Evolutionary conservation across 1,284 basidiomycete genomes (phyloP), one percentile per base, ranked within the genome.

Genomic region (Ceraceosorus guamensis): DNA sequence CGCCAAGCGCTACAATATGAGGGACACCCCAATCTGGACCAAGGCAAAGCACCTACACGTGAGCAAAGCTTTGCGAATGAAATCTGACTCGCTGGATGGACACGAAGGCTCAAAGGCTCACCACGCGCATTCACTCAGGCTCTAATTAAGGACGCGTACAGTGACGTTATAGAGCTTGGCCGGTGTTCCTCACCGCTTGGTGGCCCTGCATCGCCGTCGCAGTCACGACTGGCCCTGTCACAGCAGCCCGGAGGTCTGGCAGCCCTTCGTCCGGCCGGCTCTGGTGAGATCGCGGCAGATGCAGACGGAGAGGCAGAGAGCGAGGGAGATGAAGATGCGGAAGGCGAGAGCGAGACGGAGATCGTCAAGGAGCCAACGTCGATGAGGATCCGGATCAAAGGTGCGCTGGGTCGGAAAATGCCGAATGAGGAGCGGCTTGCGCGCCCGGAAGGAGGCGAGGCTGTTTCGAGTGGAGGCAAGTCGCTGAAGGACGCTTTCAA

Each of bases 1-100:
- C 75, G 91, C 91, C 18, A 89, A 89, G 79, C 80, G 82, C 64
- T 96, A 91, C 78, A 96, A 96, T 76, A 81, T 85, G 76, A 85
- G 86, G 73, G 87, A 86, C 32, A 92, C 89, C 75, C 81, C 81
- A 56, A 90, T 95, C 53, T 92, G 84, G 81, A 81, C 82, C 56
- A 88, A 91, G 77, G 91, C 91, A 7, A 87, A 86, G 73, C 78
- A 80, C 57, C 77, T 85, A 18, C 82, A 82, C 76, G 83, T 83
- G 57, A 64, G 81, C 71, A 14, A 30, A 30, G 30, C 30, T 37
- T 24, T 24, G 24, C 24, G 24, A 24, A 24, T 24, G 24, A 24
- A 3, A 24, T 1, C 1, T 31, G 13, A 32, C 24, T 47, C 44
- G 41, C 45, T 6, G 2, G 13, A 3, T 24, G 24, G 24, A 24